Evolutionary conservation across 805 yeast genomes (phyloP), one percentile per base, ranked within the genome.

Genomic region (Debaryomyces castellii): DNA sequence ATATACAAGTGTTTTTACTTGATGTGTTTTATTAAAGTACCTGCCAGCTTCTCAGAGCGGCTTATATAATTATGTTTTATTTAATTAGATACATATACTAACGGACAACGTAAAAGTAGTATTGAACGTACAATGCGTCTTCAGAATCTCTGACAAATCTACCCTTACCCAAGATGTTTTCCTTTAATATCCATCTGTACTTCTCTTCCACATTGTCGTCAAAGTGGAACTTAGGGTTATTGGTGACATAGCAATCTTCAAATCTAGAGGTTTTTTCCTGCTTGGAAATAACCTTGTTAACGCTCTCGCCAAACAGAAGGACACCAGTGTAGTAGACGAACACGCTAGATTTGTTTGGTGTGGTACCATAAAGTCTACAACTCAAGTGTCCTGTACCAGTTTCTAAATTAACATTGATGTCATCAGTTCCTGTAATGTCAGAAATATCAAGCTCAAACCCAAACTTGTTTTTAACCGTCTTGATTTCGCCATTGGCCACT

Each of bases 141-240:
- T 66, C 55, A 3, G 59, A 67, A 49, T 76, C 78, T 53, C 83
- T 71, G 40, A 76, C 56, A 54, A 82, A 81, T 47, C 84, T 71
- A 27, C 89, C 88, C 57, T 74, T 78, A 17, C 85, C 88, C 18
- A 80, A 40, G 46, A 81, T 67, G 51, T 71, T 77, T 58, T 76
- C 73, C 39, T 63, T 58, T 36, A 65, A 51, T 14, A 75, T 74
- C 89, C 89, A 83, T 51, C 68, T 59, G 55, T 61, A 65, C 52
- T 76, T 77, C 12, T 64, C 74, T 33, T 64, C 72, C 32, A 71
- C 69, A 18, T 58, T 62, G 11, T 66, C 71, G 48, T 72, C 79
- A 16, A 80, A 58, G 39, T 59, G 54, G 51, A 80, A 64, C 11
- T 55, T 58, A 18, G 85, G 83, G 55, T 69, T 76, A 52, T 66